Percentiles rank a stretch among this genome's conserved stretches.
Conservation (phyloP, 1,284 basidiomycete genomes). For the Leccinum angustisporum region DNA sequence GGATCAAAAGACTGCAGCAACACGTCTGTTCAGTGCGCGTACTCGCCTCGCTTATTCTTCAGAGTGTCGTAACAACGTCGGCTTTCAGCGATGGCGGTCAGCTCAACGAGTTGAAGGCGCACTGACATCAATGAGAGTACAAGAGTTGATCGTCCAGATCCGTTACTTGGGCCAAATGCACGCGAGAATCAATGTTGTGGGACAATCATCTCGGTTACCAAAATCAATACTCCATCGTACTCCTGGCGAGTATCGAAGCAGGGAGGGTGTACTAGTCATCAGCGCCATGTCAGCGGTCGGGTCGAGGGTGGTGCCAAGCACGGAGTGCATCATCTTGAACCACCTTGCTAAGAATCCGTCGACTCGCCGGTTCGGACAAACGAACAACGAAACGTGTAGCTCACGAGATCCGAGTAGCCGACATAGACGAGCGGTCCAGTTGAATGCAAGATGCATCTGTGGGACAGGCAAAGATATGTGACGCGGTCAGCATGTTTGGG, state of each 20-base stretch:
- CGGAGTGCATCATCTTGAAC: conserved; percentile 83
- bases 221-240: conserved; percentile 76
- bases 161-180: conserved; percentile 79
- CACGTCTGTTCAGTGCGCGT: conserved; percentile 62
- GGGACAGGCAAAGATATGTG: conserved; percentile 72
- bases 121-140: conserved; percentile 77
- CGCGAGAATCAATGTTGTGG: conserved; percentile 80
- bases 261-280: conserved; percentile 74
- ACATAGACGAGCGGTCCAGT: conserved; percentile 85
- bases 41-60: conserved; percentile 3
- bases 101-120: conserved; percentile 54
- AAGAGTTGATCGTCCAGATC: conserved; percentile 75
- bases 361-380: conserved; percentile 34
- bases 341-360: conserved; percentile 90
- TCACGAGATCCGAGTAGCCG: conserved; percentile 86
- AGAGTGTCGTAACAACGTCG: not conserved
- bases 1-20: conserved; percentile 43
- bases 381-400: conserved; percentile 26
- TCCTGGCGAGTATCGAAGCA: conserved; percentile 66
- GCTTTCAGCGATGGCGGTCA: conserved; percentile 45
- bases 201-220: conserved; percentile 78
- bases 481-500: conserved; percentile 54
- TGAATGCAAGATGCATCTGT: conserved; percentile 75
- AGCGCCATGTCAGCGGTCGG: conserved; percentile 96
- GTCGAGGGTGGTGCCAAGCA: conserved; percentile 93